A percentile compares a stretch with the other conserved stretches of the same genome.
Conservation (phyloP, 2,329 filamentous ascomycete genomes). For the Magnaporthiopsis incrustans region DNA sequence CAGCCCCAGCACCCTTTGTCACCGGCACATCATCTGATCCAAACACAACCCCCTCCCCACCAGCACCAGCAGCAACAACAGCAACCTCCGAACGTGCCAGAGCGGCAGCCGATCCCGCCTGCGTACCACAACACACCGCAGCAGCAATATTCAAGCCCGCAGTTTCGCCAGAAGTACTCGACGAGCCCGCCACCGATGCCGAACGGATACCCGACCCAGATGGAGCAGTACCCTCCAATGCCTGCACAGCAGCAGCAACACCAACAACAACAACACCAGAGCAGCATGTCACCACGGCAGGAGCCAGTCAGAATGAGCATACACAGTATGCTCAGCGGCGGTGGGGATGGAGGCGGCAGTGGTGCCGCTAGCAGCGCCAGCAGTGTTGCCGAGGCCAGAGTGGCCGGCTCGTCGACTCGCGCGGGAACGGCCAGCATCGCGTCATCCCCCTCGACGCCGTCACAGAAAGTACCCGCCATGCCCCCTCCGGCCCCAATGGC, state of each 20-base stretch:
- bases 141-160: not conserved
- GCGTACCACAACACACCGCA: not conserved
- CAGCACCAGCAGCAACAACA: not conserved
- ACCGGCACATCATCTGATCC: not conserved
- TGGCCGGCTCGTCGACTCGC: not conserved
- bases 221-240: not conserved
- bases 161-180: slow-evolving; percentile 1
- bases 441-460: not conserved
- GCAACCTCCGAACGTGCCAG: not conserved
- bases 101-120: not conserved
- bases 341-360: slow-evolving; percentile 6
- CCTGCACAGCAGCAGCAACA: not conserved
- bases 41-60: not conserved
- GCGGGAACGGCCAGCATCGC: not conserved
- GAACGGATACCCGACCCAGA: not conserved
- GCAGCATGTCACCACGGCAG: slow-evolving; percentile 15
- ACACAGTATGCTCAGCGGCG: slow-evolving; percentile 20
- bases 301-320: slow-evolving; percentile 24
- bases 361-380: slow-evolving; percentile 1
- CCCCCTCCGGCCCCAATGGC: not conserved
- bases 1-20: not conserved
- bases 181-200: slow-evolving; percentile 1
- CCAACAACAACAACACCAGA: not conserved
- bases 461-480: not conserved
- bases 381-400: not conserved